These are phyloP conservation scores for Rostrohypoxylon terebratum DNA, from an alignment of 495 filamentous ascomycete species.

Conservation along the genomic window DNA sequence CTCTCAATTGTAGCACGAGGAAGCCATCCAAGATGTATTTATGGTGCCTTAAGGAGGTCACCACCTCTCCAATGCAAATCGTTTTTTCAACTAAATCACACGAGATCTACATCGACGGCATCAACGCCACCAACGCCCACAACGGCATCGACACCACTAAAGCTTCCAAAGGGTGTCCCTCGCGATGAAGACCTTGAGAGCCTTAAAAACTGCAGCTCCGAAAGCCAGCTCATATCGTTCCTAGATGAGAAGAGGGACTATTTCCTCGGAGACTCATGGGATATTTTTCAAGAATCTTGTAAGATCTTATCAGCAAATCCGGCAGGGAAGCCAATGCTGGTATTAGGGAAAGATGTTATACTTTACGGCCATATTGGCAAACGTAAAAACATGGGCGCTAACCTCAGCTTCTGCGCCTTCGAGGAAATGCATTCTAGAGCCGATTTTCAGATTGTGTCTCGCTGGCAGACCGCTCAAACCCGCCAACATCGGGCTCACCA, in stretches of 20 bases:
- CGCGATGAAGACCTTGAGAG: not conserved
- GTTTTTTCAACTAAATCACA: slow-evolving; percentile 19
- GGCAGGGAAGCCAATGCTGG: slow-evolving; percentile 47
- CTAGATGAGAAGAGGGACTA: not conserved
- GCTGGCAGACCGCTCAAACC: slow-evolving; percentile 38
- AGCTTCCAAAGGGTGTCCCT: slow-evolving; percentile 8
- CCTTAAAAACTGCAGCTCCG: not conserved
- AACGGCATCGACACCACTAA: no score
- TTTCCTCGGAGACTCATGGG: not conserved
- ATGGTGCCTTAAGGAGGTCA: slow-evolving; percentile 8
- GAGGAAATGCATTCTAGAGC: slow-evolving; percentile 46
- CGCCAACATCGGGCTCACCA: slow-evolving; percentile 41
- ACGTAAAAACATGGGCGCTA: slow-evolving; percentile 71
- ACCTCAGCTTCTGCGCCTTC: slow-evolving; percentile 75
- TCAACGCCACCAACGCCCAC: no score
- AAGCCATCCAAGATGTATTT: slow-evolving; percentile 28
- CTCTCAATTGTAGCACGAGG: slow-evolving; percentile 11
- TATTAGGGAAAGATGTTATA: slow-evolving; percentile 62
- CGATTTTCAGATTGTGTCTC: slow-evolving; percentile 54
- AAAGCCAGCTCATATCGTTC: not conserved
- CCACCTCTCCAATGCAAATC: slow-evolving; percentile 21
- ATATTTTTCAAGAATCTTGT: slow-evolving; percentile 17
- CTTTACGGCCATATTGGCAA: slow-evolving; percentile 79
- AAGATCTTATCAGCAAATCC: slow-evolving; percentile 55
- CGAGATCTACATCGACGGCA: not conserved